Base-by-base conservation (phyloP, 257 asterid species). In the Solanum chiquidenum region DNA sequence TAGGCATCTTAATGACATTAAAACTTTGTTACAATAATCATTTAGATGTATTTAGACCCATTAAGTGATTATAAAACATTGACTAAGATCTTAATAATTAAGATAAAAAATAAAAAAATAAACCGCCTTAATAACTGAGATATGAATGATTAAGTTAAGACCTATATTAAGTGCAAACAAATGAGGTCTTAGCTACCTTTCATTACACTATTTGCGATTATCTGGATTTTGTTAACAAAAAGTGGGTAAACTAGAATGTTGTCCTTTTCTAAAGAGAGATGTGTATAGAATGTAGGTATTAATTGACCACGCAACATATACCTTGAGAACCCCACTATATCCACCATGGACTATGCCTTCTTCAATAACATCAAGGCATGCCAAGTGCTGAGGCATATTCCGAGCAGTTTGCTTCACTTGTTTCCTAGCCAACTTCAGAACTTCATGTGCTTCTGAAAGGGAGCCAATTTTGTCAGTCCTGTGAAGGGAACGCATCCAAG, bases 281-380 rank as follows among this genome's bases (percentile, higher is more conserved):
- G 60, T 40, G 33, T 9, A 68, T 74, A 21, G 49, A 42, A 55
- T 42, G 87, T 71, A 38, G 86, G 23, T 73, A 89, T 33, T 72
- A 90, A 87, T 86, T 79, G 80, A 77, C 66, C 82, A 21, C 87
- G 72, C 33, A 85, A 83, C 86, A 83, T 82, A 86, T 93, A 94
- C 99, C 99, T 93, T 94, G 86, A 95, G 76, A 90, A 96, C 89
- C 86, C 99, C 99, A 89, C 91, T 92, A 90, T 95, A 95, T 88
- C 98, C 98, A 87, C 99, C 99, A 89, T 90, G 99, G 91, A 94
- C 86, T 86, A 97, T 89, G 89, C 99, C 99, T 88, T 94, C 99
- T 91, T 94, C 98, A 88, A 96, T 93, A 84, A 92, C 96, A 90
- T 95, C 98, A 87, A 97, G 96, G 92, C 99, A 97, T 73, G 94